These are phyloP conservation scores for Shiraia bambusicola DNA, from an alignment of 2,329 filamentous ascomycete species.

Conservation along the genomic window DNA sequence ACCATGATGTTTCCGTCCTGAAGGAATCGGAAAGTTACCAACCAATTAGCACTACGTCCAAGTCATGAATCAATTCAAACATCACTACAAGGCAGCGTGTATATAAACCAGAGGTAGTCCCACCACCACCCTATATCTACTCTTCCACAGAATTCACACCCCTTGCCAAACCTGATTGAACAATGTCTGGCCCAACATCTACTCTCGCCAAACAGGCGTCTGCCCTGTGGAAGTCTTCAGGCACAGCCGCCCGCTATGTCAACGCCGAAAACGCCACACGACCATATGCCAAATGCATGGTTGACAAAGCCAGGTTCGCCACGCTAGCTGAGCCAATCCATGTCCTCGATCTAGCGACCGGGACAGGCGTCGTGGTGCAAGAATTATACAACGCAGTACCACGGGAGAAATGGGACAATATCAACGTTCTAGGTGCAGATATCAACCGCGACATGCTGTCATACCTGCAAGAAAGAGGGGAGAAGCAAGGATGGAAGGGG, in stretches of 20 bases:
- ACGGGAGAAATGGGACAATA: constrained; percentile 11
- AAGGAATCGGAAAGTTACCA: too few species aligned
- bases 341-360: constrained; percentile 29
- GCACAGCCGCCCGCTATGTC: constrained; percentile 19
- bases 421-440: constrained; percentile 27
- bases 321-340: constrained; percentile 2
- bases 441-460: constrained; percentile 23
- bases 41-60: too few species aligned
- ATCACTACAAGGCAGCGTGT: too few species aligned
- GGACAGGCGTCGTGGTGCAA: constrained; percentile 25
- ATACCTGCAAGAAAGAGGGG: constrained; percentile 15
- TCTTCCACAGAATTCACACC: too few species aligned
- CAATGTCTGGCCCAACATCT: too few species aligned
- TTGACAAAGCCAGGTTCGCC: constrained; percentile 10
- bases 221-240: constrained; percentile 6
- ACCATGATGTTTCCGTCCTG: too few species aligned
- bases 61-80: too few species aligned
- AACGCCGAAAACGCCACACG: constrained; percentile 23
- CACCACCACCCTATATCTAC: too few species aligned
- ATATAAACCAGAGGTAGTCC: too few species aligned
- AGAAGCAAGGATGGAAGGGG: constrained; percentile 20
- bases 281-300: constrained; percentile 18
- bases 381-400: constrained; percentile 19
- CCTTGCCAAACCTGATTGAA: too few species aligned
- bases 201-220: not conserved